These are phyloP conservation scores for Calocybe cyanea DNA, from an alignment of 768 basidiomycete species.

Conservation along the genomic window DNA sequence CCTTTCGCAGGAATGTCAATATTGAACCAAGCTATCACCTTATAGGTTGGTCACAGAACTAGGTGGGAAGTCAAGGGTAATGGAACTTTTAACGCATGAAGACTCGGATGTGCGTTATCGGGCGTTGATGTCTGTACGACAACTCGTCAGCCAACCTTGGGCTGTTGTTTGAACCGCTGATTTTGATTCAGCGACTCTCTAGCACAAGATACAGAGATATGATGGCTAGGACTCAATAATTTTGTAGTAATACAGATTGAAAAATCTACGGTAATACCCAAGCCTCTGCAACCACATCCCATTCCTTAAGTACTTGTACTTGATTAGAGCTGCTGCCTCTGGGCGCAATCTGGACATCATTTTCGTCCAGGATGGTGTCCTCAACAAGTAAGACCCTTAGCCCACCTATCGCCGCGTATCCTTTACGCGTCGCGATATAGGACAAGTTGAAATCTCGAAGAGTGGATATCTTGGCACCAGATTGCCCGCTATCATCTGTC, in stretches of 20 bases:
- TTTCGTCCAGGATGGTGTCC: conserved; percentile 43
- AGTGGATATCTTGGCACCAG: conserved; percentile 28
- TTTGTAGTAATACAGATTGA: neutral
- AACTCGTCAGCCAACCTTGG: conserved; percentile 91
- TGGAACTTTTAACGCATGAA: conserved; percentile 90
- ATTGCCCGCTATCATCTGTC: conserved; percentile 8
- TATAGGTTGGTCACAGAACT: conserved; percentile 69
- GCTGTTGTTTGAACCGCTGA: conserved; percentile 35
- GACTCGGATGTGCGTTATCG: conserved; percentile 91
- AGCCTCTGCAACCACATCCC: conserved; percentile 68
- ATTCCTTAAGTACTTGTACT: conserved; percentile 59
- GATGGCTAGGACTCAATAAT: neutral
- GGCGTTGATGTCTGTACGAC: conserved; percentile 86
- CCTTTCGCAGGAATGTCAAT: neutral
- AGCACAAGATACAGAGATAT: no score
- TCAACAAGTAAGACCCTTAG: conserved; percentile 64
- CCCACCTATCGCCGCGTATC: conserved; percentile 66
- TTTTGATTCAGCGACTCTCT: no score
- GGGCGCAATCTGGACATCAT: conserved; percentile 20
- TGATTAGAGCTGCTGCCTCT: conserved; percentile 23
- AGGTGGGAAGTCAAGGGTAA: conserved; percentile 81
- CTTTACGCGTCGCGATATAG: conserved; percentile 54
- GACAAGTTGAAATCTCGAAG: conserved; percentile 61
- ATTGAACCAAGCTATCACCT: conserved; percentile 3
- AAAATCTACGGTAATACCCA: conserved; percentile 48